Evolutionary conservation across 495 filamentous ascomycete genomes (phyloP).

Genomic region (Neurospora sp.): DNA sequence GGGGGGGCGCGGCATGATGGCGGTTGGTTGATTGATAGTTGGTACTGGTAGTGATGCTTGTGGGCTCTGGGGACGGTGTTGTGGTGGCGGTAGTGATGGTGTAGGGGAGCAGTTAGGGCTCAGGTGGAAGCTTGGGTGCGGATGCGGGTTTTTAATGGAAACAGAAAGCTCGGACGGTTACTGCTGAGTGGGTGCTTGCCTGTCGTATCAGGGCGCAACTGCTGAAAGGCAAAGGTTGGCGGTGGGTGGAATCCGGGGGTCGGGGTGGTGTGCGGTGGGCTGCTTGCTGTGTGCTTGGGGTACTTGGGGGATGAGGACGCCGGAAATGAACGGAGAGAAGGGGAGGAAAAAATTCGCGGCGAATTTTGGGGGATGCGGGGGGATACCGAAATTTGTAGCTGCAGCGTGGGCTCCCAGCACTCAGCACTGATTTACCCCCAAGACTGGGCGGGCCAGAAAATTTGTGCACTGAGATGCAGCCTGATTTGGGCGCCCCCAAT

Average conservation of each 20-base stretch:
- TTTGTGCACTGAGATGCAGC: constrained; percentile 12
- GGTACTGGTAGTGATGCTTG: constrained; percentile 9
- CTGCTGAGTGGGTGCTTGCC: neutral
- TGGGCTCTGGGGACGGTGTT: constrained; percentile 11
- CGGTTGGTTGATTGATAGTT: constrained; percentile 7
- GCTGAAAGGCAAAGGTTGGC: constrained; percentile 8
- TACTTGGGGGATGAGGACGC: constrained; percentile 2
- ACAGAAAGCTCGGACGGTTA: neutral
- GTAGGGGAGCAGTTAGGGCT: constrained; percentile 4
- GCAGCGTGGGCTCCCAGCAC: constrained; percentile 8
- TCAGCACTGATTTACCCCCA: constrained; percentile 24
- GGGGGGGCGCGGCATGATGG: constrained; percentile 27
- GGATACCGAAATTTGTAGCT: constrained; percentile 25
- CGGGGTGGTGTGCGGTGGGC: neutral
- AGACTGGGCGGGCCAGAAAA: constrained; percentile 20
- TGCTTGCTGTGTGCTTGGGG: neutral
- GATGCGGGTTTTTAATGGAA: neutral
- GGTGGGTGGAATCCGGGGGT: neutral
- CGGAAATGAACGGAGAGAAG: constrained; percentile 25
- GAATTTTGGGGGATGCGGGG: constrained; percentile 21
- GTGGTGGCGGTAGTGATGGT: constrained; percentile 14
- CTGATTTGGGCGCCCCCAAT: constrained; percentile 10
- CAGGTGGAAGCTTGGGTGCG: neutral
- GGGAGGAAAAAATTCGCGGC: constrained; percentile 22
- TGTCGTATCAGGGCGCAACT: constrained; percentile 6